Evolutionary conservation across 805 yeast species (phyloP).

Genomic region (Suhomyces sp.): DNA sequence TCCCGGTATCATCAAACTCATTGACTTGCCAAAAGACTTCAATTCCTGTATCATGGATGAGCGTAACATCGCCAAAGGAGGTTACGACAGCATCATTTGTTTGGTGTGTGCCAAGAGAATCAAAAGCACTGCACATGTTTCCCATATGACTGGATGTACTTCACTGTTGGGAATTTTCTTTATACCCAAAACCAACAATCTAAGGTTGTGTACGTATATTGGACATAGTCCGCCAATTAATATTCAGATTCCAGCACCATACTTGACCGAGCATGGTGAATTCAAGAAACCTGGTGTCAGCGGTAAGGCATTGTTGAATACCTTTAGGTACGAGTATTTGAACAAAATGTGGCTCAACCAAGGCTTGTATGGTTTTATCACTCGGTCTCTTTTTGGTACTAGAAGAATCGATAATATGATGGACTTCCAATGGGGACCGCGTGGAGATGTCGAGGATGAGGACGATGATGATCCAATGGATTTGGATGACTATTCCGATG

Average conservation of each 20-base stretch:
- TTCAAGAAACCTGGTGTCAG: conserved; percentile 53
- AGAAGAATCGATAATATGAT: neutral
- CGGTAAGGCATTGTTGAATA: conserved; percentile 56
- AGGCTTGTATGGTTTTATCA: conserved; percentile 38
- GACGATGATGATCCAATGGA: conserved; percentile 1
- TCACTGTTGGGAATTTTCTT: conserved; percentile 11
- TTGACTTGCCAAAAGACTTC: conserved; percentile 48
- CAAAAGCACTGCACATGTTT: conserved; percentile 17
- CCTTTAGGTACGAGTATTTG: conserved; percentile 52
- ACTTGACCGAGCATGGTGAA: conserved; percentile 74
- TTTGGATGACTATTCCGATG: conserved; percentile 1
- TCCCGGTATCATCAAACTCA: conserved; percentile 53
- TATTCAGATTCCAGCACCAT: conserved; percentile 57
- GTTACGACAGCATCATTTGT: conserved; percentile 28
- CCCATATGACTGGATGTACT: conserved; percentile 27
- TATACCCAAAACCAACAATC: conserved; percentile 22
- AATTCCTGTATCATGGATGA: conserved; percentile 24
- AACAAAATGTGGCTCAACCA: conserved; percentile 62
- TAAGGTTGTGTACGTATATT: conserved; percentile 22
- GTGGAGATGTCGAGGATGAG: conserved; percentile 3
- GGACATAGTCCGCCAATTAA: conserved; percentile 22
- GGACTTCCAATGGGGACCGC: conserved; percentile 2
- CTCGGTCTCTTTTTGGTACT: conserved; percentile 1
- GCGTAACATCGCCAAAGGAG: conserved; percentile 12
- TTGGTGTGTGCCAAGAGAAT: conserved; percentile 31